Evolutionary conservation across 1,284 basidiomycete species (phyloP), one percentile per base, ranked within the genome.

Genomic region (Ceratobasidium sp.): DNA sequence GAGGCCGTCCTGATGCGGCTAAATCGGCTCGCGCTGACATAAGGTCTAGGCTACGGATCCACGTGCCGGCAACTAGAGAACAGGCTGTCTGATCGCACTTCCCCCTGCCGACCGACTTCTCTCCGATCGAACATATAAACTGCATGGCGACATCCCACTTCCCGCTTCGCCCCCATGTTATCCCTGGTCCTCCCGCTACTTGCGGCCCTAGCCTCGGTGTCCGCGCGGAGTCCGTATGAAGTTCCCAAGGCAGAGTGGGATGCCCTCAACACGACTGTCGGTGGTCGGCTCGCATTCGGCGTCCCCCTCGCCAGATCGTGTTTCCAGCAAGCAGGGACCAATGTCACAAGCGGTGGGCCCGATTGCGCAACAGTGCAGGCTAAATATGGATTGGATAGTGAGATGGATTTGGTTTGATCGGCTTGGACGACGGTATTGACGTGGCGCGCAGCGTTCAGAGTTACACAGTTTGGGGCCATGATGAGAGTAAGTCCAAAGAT

Each of bases 281-380:
- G 67, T 23, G 67, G 67, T 0, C 23, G 67, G 10, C 30, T 71
- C 43, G 55, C 9, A 8, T n/a, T 21, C 10, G 67, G 67, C n/a
- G 36, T 41, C 1, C 61, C 61, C 12, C 48, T 64, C 14, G 50
- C 65, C 21, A 43, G 53, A 34, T 36, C 50, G 23, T 69, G 65
- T 30, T 69, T 69, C 39, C 52, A 55, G 10, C 36, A 53, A 23
- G 65, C 43, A 41, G 65, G 53, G 18, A 39, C 23, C 1, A 53
- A 53, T 23, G 53, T 69, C 12, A 53, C 52, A 16, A 23, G 39
- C 23, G 43, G 41, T 3, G 45, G 41, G n/a, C 30, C 30, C 23
- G 57, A 71, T 36, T 71, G 67, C 45, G 45, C 67, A 16, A 71
- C 43, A 4, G 55, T 71, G 8, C 67, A 71, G 32, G 26, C 55